Base-by-base conservation (phyloP, 805 yeast genomes). In the Martiniozyma abietophila region DNA sequence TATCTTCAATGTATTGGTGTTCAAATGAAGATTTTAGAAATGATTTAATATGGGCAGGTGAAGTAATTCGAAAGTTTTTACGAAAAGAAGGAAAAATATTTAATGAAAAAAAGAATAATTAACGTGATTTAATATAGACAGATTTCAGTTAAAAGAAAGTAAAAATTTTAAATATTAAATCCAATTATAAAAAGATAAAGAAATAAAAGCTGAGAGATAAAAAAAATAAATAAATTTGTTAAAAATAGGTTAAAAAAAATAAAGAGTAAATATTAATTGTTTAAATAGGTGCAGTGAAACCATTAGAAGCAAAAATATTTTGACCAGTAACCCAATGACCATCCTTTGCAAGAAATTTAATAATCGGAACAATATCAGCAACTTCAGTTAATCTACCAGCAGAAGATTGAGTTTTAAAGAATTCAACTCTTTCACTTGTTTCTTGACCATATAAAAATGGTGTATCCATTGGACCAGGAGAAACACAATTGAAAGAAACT, bases 301-400 rank as follows among this genome's bases (percentile, higher is more conserved):
- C 82, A 43, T 80, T 80, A 31, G 67, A 64, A 32, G 77, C 76
- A 44, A 62, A 76, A 35, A 76, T 59, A 43, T 80, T 76, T 56
- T 77, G 85, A 33, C 84, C 84, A 31, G 74, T 74, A 51, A 76
- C 68, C 82, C 83, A 77, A 47, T 63, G 64, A 39, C 83, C 83
- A 42, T 74, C 79, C 33, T 76, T 67, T 23, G 64, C 78, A 51
- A 76, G 61, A 52, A 76, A 74, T 42, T 68, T 56, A 38, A 76
- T 51, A 35, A 74, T 70, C 41, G 84, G 84, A 36, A 71, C 80
- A 49, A 77, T 76, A 46, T 77, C 84, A 27, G 57, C 57, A 36
- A 67, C 59, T 46, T 73, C 64, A 15, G 83, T 76, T 40, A 77
- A 62, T 56, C 78, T 62, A 29, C 63, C 58, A 25, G 60, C 59